Percentiles rank a stretch among this genome's conserved stretches.
Evolutionary conservation across 805 yeast species (phyloP).

Genomic region (Cyberlindnera subsufficiens): DNA sequence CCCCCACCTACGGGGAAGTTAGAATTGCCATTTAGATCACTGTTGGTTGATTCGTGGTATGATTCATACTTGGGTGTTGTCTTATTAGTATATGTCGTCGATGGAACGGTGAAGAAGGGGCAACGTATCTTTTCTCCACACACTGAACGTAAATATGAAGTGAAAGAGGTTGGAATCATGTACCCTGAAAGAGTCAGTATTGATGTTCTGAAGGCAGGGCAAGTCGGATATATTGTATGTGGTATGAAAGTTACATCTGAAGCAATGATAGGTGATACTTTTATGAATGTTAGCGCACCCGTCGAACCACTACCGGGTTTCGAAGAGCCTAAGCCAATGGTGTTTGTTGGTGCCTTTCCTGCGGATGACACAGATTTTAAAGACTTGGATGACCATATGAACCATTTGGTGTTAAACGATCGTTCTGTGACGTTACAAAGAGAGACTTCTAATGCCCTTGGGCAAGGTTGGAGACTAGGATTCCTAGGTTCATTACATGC

Average conservation of each 20-base stretch:
- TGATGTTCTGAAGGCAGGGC: conserved; percentile 72
- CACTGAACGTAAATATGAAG: conserved; percentile 71
- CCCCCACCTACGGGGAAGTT: conserved; percentile 66
- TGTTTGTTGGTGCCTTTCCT: conserved; percentile 96
- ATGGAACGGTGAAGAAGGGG: conserved; percentile 73
- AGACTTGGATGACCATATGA: conserved; percentile 82
- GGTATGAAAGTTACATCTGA: conserved; percentile 88
- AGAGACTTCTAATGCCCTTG: conserved; percentile 90
- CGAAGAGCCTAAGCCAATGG: conserved; percentile 97
- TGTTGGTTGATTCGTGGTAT: conserved; percentile 97
- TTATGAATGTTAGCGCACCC: conserved; percentile 52
- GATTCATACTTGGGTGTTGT: conserved; percentile 91
- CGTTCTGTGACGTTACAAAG: conserved; percentile 84
- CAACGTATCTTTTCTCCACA: conserved; percentile 73
- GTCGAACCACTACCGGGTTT: conserved; percentile 87
- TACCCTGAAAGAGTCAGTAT: conserved; percentile 79
- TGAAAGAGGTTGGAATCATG: conserved; percentile 92
- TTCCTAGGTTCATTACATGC: conserved; percentile 94
- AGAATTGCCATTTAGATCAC: conserved; percentile 54
- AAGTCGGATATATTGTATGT: conserved; percentile 90
- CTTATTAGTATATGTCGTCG: conserved; percentile 75
- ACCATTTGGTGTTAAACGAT: conserved; percentile 84
- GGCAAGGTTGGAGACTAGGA: conserved; percentile 97
- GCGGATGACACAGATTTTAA: conserved; percentile 91
- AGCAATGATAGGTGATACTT: conserved; percentile 89